Base-by-base conservation (phyloP, 73 alveolate species). In the Effrenium voratum region DNA sequence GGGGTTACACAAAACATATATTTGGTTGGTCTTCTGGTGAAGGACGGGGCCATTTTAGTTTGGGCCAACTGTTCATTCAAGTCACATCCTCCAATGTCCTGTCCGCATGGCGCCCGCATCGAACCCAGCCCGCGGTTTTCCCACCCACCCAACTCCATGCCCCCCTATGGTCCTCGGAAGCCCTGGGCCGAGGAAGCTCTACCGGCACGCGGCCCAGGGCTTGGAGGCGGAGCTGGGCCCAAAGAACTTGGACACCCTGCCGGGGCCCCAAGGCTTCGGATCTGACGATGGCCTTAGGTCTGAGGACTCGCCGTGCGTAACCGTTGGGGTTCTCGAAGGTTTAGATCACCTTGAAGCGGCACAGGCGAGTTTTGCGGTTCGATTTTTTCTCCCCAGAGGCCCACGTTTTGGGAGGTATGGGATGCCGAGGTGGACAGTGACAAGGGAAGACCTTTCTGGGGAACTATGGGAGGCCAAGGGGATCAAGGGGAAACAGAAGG, bases 221-320 rank as follows among this genome's bases (percentile, higher is more conserved):
- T 75, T 90, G 57, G 97, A 90, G 13, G 34, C 47, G 15, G 50
- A 66, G 8, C 57, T 90, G 86, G 97, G 97, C 5, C 34, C 97
- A 34, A 66, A 76, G 66, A 72, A 90, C 43, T 40, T 90, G 47
- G 97, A 90, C 52, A 90, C 97, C 66, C n/a, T 90, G 97, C 68
- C n/a, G n/a, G n/a, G 16, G 24, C 96, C 32, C 40, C 85, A 52
- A 82, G 26, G 86, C 82, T 41, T 36, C 36, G 6, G 59, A 2
- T 70, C 36, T 66, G 68, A 22, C 22, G 68, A 55, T 22, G 12
- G 12, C 12, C 22, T 55, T 12, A 55, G 12, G 68, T 12, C 68
- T 55, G 22, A 55, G 12, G 22, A 12, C 22, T 55, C 22, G 12
- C 22, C 68, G 30, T 22, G 12, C 68, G 68, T 12, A 22, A 55